Percentiles rank a stretch among this genome's conserved stretches.
Conservation (phyloP, 345 rosid species). For the Citrus glauca region DNA sequence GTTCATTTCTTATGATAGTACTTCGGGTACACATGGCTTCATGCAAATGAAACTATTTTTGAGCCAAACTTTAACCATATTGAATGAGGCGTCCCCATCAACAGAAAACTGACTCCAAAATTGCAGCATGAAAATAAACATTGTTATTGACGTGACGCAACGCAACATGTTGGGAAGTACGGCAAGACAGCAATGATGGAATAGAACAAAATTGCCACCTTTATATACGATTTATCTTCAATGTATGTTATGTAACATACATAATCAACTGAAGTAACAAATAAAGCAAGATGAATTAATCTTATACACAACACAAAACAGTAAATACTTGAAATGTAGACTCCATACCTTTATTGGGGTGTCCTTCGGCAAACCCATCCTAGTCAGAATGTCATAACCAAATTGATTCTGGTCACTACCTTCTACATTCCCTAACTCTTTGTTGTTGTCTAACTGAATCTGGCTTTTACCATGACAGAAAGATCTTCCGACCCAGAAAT, state of each 20-base stretch:
- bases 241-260: background rate
- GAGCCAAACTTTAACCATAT: background rate
- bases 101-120: background rate
- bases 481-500: conserved; percentile 84
- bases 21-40: background rate
- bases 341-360: conserved; percentile 56
- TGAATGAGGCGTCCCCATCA: background rate
- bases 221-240: background rate
- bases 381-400: conserved; percentile 52
- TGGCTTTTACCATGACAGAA: conserved; percentile 37
- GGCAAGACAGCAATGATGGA: background rate
- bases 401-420: conserved; percentile 56
- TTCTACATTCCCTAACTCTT: conserved; percentile 29
- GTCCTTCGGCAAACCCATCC: conserved; percentile 58
- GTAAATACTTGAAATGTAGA: conserved; percentile 1
- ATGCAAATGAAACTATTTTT: background rate
- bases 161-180: background rate
- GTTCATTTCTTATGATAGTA: background rate
- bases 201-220: background rate
- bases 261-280: background rate
- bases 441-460: conserved; percentile 41
- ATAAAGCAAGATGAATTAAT: conserved; percentile 1
- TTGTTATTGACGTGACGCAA: background rate
- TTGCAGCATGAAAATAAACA: background rate
- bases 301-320: background rate